A percentile compares a stretch with the other conserved stretches of the same genome.
These are phyloP conservation scores for Penicillium bialowiezense DNA, from an alignment of 495 filamentous ascomycete genomes.

Conservation along the genomic window DNA sequence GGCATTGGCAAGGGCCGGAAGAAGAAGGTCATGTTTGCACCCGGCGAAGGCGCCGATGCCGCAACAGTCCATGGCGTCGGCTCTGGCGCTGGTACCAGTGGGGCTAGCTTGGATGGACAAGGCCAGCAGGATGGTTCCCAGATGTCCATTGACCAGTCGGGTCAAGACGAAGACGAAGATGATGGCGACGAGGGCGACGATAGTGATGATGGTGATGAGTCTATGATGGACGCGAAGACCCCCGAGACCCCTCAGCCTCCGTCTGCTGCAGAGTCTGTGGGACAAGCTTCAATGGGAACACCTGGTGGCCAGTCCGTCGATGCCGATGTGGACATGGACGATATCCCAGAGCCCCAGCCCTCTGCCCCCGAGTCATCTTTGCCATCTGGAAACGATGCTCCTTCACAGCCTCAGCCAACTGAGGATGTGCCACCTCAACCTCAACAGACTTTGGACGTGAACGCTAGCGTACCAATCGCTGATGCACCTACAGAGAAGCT, in stretches of 20 bases:
- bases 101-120: conserved; percentile 25
- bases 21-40: conserved; percentile 59
- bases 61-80: conserved; percentile 32
- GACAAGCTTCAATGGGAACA: conserved; percentile 17
- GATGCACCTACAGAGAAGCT: not conserved
- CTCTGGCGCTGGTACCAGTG: conserved; percentile 17
- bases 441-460: not conserved
- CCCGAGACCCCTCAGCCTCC: conserved; percentile 34
- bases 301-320: conserved; percentile 22
- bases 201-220: conserved; percentile 56
- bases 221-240: conserved; percentile 50
- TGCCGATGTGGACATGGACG: conserved; percentile 26
- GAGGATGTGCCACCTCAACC: conserved; percentile 5
- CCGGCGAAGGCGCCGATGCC: conserved; percentile 42
- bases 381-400: conserved; percentile 1
- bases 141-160: conserved; percentile 35
- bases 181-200: conserved; percentile 50
- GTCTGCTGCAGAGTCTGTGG: conserved; percentile 21
- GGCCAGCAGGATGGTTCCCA: conserved; percentile 32
- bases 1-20: conserved; percentile 65
- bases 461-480: not conserved
- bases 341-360: conserved; percentile 23
- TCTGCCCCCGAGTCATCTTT: conserved; percentile 16
- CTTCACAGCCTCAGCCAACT: not conserved
- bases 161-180: conserved; percentile 45